A percentile compares a stretch with the other conserved stretches of the same genome.
Conservation (phyloP, 2,329 filamentous ascomycete species). For the Amphichorda felina region DNA sequence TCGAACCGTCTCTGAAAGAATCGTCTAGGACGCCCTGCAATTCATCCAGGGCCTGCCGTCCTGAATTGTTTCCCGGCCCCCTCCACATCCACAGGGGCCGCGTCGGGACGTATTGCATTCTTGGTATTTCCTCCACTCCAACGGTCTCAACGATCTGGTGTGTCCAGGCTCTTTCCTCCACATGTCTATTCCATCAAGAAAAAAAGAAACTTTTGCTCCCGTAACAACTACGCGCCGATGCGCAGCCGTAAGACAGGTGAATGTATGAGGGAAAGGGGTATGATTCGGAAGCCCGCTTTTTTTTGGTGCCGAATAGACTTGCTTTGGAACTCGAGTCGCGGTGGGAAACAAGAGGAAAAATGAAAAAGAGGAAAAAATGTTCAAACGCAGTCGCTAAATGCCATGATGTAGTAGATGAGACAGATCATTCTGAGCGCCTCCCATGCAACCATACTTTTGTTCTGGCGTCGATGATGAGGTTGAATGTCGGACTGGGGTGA, state of each 20-base stretch:
- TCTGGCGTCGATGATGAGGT: constrained; percentile 5
- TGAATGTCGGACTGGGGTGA: neutral
- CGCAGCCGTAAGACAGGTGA: neutral
- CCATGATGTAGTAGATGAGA: constrained; percentile 25
- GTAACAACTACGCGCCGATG: neutral
- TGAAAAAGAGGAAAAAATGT: neutral
- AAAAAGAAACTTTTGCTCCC: constrained; percentile 2
- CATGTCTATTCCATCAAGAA: constrained; percentile 1
- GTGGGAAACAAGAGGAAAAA: constrained; percentile 1
- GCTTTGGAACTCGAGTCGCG: constrained; percentile 2
- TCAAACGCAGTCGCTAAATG: constrained; percentile 30
- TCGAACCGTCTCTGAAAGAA: too few relatives aligned
- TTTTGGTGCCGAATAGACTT: constrained; percentile 6
- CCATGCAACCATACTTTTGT: constrained; percentile 9
- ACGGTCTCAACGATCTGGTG: neutral
- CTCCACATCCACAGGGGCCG: neutral
- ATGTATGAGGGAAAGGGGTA: constrained; percentile 2
- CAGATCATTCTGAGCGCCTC: constrained; percentile 17
- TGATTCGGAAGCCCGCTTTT: constrained; percentile 3
- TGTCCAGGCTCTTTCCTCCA: neutral
- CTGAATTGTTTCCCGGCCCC: neutral
- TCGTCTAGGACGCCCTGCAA: neutral
- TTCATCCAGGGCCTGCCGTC: neutral
- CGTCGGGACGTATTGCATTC: constrained; percentile 4
- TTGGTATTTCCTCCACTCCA: constrained; percentile 4